Percentiles rank a stretch among this genome's conserved stretches.
Evolutionary conservation across 2,329 filamentous ascomycete species (phyloP).

Genomic region (Raffaelea albimanens): DNA sequence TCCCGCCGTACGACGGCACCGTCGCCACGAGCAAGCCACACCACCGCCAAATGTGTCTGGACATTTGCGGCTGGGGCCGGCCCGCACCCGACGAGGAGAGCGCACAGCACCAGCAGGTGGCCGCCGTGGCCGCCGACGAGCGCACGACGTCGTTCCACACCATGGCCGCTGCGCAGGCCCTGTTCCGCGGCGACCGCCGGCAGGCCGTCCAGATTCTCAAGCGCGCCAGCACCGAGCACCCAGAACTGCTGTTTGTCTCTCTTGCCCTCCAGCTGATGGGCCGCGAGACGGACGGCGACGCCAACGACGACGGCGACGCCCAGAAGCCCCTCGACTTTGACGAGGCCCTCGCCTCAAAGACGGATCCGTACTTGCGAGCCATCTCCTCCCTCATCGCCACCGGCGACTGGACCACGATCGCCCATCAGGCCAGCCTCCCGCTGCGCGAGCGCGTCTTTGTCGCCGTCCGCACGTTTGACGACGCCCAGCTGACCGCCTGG

Average conservation of each 20-base stretch:
- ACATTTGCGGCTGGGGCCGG: conserved; percentile 64
- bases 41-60: conserved; percentile 65
- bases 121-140: conserved; percentile 30
- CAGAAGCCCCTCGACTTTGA: conserved; percentile 43
- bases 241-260: conserved; percentile 59
- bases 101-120: conserved; percentile 13
- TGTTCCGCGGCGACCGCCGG: conserved; percentile 62
- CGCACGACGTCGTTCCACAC: conserved; percentile 52
- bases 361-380: conserved; percentile 70
- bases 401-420: conserved; percentile 66
- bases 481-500: conserved; percentile 56
- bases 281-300: conserved; percentile 15
- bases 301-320: not conserved
- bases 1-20: conserved; percentile 29
- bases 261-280: conserved; percentile 55
- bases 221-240: conserved; percentile 50
- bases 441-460: conserved; percentile 66
- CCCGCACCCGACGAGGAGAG: conserved; percentile 16
- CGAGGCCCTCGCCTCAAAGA: conserved; percentile 49
- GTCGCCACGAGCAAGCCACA: conserved; percentile 44
- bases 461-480: conserved; percentile 57
- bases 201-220: conserved; percentile 63
- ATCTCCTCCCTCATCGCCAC: conserved; percentile 71
- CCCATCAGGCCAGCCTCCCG: conserved; percentile 63
- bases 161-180: conserved; percentile 65